Conservation (phyloP, 1,284 basidiomycete species). For the Tylopilus orsonianus region DNA sequence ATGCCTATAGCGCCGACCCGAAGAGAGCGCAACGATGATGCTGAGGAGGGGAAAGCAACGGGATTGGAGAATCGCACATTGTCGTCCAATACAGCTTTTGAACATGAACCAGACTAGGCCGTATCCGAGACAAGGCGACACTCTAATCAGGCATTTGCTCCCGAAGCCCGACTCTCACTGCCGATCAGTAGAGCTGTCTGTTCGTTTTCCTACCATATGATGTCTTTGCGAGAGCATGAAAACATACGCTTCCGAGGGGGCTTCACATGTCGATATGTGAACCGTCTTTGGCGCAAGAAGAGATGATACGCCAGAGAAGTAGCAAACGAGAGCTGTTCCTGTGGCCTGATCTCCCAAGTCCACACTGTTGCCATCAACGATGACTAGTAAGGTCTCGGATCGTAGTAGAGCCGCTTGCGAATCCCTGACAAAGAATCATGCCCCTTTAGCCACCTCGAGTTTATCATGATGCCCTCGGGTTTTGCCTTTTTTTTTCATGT, state of each 20-base stretch:
- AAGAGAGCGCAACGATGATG: neutral
- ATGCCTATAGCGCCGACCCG: neutral
- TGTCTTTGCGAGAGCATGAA: too few relatives aligned
- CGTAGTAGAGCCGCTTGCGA: too few relatives aligned
- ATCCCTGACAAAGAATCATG: too few relatives aligned
- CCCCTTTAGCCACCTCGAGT: too few relatives aligned
- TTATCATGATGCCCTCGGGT: too few relatives aligned
- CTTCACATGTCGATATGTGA: neutral
- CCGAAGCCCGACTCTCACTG: slow-evolving; percentile 1
- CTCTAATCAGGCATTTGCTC: too few relatives aligned
- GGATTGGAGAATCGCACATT: neutral
- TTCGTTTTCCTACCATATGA: too few relatives aligned
- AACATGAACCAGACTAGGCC: slow-evolving; percentile 13
- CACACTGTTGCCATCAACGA: neutral
- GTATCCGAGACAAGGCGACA: too few relatives aligned
- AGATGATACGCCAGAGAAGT: neutral
- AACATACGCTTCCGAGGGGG: too few relatives aligned
- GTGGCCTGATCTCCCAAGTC: neutral
- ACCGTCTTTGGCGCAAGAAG: neutral
- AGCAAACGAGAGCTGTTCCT: neutral
- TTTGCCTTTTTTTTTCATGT: too few relatives aligned
- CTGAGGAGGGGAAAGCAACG: neutral
- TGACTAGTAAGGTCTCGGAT: neutral
- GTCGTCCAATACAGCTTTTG: neutral
- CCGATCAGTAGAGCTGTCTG: neutral